phyloP scores from a whole-genome alignment of 1,284 basidiomycete species.

The Sporisorium exsertum region DNA sequence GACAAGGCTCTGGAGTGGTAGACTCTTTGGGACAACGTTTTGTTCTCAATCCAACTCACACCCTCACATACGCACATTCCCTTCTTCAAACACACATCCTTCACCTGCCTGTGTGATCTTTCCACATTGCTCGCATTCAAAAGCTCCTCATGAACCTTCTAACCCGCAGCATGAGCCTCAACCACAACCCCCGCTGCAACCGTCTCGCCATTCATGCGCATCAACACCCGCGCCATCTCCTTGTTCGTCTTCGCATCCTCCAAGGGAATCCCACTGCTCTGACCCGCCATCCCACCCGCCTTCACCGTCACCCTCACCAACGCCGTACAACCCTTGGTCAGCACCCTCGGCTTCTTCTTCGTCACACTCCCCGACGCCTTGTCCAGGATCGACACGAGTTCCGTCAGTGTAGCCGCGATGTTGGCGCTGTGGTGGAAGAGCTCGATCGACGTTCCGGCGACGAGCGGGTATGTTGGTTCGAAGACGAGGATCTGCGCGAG shows the following conservation, averaged over 20 bases:
- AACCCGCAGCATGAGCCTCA: constrained; percentile 38
- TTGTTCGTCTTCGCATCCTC: constrained; percentile 91
- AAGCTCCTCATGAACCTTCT: not conserved
- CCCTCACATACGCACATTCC: too few species aligned
- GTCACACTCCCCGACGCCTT: constrained; percentile 79
- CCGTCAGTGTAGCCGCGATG: constrained; percentile 86
- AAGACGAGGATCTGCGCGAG: constrained; percentile 91
- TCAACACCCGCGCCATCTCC: constrained; percentile 92
- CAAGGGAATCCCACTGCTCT: constrained; percentile 55
- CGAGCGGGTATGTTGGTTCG: constrained; percentile 89
- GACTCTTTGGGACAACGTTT: not conserved
- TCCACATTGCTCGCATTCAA: not conserved
- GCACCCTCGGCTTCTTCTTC: constrained; percentile 82
- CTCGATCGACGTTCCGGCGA: constrained; percentile 82
- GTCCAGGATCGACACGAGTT: constrained; percentile 82
- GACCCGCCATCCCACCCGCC: constrained; percentile 46
- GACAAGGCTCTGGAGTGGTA: constrained; percentile 42
- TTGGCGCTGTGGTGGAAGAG: constrained; percentile 94
- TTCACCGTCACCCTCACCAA: constrained; percentile 78
- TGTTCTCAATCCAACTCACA: not conserved
- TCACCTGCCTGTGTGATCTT: not conserved
- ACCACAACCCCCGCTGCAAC: constrained; percentile 82
- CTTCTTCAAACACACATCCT: not conserved
- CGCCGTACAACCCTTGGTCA: constrained; percentile 85
- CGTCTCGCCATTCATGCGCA: constrained; percentile 90